Evolutionary conservation across 495 filamentous ascomycete genomes (phyloP), one percentile per base, ranked within the genome.

Genomic region (Aspergillus biplanus): DNA sequence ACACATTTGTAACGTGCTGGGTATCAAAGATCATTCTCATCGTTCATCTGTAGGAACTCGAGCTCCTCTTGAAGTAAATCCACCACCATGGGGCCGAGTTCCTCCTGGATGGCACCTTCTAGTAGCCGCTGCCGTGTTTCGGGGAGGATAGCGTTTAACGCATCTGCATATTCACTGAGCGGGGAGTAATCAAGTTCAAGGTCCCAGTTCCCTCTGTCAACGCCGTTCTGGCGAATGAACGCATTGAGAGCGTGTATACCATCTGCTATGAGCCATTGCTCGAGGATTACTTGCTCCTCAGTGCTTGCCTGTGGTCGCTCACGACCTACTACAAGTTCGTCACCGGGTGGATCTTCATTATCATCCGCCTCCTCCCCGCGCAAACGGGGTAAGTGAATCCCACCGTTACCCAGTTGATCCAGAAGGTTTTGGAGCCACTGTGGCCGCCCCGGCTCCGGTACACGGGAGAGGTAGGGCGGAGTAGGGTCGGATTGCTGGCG

Each of bases 131-230:
- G 65, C 13, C 73, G 70, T 33, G 67, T 60, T 13, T 71, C 69
- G 1, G 76, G 70, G 54, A 69, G 67, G 8, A 79, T 62, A 9
- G 56, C 67, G 12, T 66, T 56, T 12, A 80, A 60, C 12, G 71
- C 73, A 59, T 78, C 75, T 18, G 78, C 64, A 58, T 79, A 82
- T 50, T 79, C 74, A 1, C 64, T 71, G 53, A 82, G 52, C 1
- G 77, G 74, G 31, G 69, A 68, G 53, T 72, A 74, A 49, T 79
- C 75, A 15, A 75, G 53, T 1, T 75, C 71, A 3, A 76, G 73
- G 15, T 72, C 72, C 79, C 79, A 82, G 52, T 82, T 82, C 6
- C 79, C 79, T 6, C 76, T 73, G 52, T 82, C 79, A 33, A 82
- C 72, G 4, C 79, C 79, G 56, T 79, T 69, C 59, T 82, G 72